Base-by-base conservation (phyloP, 805 yeast genomes). In the Starmerella kuoi region DNA sequence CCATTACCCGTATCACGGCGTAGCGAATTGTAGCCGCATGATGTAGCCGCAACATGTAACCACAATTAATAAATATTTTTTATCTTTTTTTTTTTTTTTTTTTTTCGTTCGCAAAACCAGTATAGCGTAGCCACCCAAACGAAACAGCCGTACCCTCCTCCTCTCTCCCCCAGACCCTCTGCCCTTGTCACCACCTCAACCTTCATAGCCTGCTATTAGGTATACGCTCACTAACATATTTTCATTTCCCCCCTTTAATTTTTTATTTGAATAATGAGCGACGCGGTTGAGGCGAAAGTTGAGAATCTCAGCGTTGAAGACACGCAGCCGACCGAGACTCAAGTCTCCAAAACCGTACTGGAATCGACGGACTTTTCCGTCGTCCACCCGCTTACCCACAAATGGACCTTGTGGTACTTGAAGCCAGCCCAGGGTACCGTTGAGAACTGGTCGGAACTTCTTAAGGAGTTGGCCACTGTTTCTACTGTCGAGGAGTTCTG, bases 401-500 rank as follows among this genome's bases (percentile, higher is more conserved):
- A 74, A 64, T 88, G 95, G 96, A 85, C 97, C 19, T 73, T 88
- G 59, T 88, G 98, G 98, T 91, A 85, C 72, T 83, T 94, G 46
- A 86, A 86, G 68, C 97, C 98, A 48, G 78, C 84, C 47, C 75
- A 77, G 47, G 81, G 77, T 58, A 47, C 51, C 27, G 68, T 68
- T 52, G 94, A 85, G 66, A 76, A 84, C 56, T 88, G 97, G 97
- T 74, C 84, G 42, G 94, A 87, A 58, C 72, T 86, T 52, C 72
- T 91, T 59, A 86, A 86, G 68, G 93, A 95, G 44, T 93, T 91
- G 39, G 88, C 86, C 54, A 76, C 93, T 20, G 85, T 91, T 56
- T 73, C 77, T 42, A 77, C 95, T n/a, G 97, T 91, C 40, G 98
- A 91, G 69, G 96, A 88, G 64, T 91, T 91, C 69, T 91, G 98